Evolutionary conservation across 805 yeast species (phyloP), one percentile per base, ranked within the genome.

Genomic region (Wickerhamomyces chaumierensis): DNA sequence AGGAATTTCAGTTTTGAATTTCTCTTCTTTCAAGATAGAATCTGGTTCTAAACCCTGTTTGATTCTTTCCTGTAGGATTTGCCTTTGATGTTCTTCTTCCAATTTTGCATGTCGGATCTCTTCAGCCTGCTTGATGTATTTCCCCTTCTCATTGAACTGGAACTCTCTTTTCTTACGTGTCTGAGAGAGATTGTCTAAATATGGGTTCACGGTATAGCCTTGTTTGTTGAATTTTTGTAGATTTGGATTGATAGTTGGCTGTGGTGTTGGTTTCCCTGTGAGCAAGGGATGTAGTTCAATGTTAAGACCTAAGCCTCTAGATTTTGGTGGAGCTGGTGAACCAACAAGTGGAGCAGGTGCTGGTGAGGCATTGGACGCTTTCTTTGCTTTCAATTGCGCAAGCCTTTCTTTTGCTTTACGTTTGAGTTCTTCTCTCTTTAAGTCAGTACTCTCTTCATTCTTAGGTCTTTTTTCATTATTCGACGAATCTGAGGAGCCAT

Each of bases 91-190:
- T 34, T 59, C 61, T 35, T 53, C 55, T 15, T 58, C 32, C 23
- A 60, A 63, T 33, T 59, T 63, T 19, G 32, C 62, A 67, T 49
- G 42, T 17, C 86, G 56, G n/a, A 68, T 38, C 46, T 68, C 69
- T 12, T 73, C 58, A 1, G 47, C 57, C 19, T 50, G 47, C n/a
- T 56, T 34, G 2, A 79, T 66, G 48, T 65, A 79, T 50, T 75
- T 82, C 2, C 95, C 95, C 32, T 67, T 65, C 27, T 65, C 70
- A 48, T 72, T 76, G 48, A 85, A 74, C 14, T 54, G 56, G 33
- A 80, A 57, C 2, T 65, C 68, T 38, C 73, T 53, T 15, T 52
- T 52, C 15, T 48, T 49, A 23, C 62, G 38, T n/a, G 51, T 41
- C 1, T 38, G 32, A 21, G 41, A 34, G 14, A 34, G 18, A 12